These are phyloP conservation scores for Bretschneidera sinensis DNA, from an alignment of 345 rosid species.

Conservation along the genomic window DNA sequence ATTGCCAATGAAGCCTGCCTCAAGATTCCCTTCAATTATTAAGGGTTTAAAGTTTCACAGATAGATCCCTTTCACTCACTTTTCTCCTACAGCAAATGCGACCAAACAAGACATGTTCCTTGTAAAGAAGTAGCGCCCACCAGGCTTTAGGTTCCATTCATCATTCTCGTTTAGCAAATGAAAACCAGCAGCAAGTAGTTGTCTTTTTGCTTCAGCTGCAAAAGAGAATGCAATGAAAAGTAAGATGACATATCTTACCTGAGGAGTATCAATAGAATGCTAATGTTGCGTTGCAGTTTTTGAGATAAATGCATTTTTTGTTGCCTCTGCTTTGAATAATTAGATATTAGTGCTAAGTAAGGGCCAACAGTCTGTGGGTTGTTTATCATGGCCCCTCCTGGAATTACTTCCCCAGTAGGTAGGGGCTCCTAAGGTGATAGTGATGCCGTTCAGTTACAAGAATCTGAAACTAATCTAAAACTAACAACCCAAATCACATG, in stretches of 20 bases:
- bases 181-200: conserved; percentile 69
- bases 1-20: neutral
- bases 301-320: too few relatives aligned
- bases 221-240: neutral
- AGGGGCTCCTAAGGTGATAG: too few relatives aligned
- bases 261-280: too few relatives aligned
- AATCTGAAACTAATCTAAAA: too few relatives aligned
- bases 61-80: conserved; percentile 38
- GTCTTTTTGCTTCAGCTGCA: conserved; percentile 82
- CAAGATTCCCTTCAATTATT: neutral
- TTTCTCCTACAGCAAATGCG: conserved; percentile 89
- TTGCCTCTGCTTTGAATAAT: too few relatives aligned
- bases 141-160: conserved; percentile 85
- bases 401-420: too few relatives aligned
- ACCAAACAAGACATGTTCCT: conserved; percentile 91
- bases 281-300: too few relatives aligned
- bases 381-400: too few relatives aligned
- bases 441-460: too few relatives aligned
- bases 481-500: too few relatives aligned
- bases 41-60: neutral
- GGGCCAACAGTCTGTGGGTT: too few relatives aligned
- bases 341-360: too few relatives aligned
- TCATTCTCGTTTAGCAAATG: conserved; percentile 67
- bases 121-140: conserved; percentile 90
- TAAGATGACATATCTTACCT: neutral